These are phyloP conservation scores for Neurospora discreta DNA, from an alignment of 495 filamentous ascomycete species.

Conservation along the genomic window DNA sequence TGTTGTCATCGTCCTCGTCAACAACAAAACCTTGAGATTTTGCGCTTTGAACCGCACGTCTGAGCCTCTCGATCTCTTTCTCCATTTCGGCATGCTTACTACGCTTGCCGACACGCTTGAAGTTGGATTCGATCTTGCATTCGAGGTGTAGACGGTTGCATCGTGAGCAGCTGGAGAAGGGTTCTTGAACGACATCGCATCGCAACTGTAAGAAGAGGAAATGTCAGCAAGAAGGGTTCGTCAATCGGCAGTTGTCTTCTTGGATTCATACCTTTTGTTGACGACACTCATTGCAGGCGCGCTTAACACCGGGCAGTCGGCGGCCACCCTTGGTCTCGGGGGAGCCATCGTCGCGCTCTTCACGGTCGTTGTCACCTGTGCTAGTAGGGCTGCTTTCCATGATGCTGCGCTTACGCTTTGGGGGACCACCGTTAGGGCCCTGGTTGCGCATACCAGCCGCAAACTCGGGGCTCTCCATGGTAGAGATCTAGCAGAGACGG, in stretches of 20 bases:
- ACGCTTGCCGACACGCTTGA: conserved; percentile 86
- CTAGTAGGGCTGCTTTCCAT: conserved; percentile 60
- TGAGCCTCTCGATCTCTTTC: conserved; percentile 57
- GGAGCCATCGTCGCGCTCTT: conserved; percentile 48
- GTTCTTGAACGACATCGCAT: conserved; percentile 84
- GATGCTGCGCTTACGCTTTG: conserved; percentile 38
- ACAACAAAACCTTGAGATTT: conserved; percentile 38
- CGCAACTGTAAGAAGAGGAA: conserved; percentile 40
- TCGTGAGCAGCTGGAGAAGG: conserved; percentile 68
- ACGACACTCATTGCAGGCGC: conserved; percentile 89
- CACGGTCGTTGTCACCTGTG: conserved; percentile 48
- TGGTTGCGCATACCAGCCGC: conserved; percentile 31
- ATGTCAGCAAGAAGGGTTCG: conserved; percentile 18
- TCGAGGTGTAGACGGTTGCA: conserved; percentile 77
- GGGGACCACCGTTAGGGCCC: conserved; percentile 22
- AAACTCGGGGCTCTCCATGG: conserved; percentile 26
- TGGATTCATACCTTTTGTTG: conserved; percentile 62
- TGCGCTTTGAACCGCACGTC: conserved; percentile 35
- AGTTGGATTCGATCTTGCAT: conserved; percentile 89
- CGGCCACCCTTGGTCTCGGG: conserved; percentile 20
- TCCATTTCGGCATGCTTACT: conserved; percentile 90
- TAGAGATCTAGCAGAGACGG: background rate
- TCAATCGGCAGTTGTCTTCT: background rate
- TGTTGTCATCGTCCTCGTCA: conserved; percentile 36
- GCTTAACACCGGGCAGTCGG: conserved; percentile 56